These are phyloP conservation scores for Apiospora marii DNA, from an alignment of 2,329 filamentous ascomycete species.

Conservation along the genomic window DNA sequence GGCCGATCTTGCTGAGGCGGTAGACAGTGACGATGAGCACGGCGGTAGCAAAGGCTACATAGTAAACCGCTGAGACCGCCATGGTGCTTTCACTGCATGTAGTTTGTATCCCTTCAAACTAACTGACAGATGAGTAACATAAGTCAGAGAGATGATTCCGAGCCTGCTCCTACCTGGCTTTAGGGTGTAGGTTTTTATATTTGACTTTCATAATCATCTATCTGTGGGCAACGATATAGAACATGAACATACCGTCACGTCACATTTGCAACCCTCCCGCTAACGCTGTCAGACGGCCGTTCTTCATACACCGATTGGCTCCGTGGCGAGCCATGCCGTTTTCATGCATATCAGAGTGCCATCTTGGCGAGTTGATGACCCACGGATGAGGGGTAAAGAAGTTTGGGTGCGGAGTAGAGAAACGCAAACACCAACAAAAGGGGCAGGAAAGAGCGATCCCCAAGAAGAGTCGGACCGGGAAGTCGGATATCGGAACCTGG, in stretches of 20 bases:
- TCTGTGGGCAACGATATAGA: neutral
- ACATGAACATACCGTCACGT: too few relatives aligned
- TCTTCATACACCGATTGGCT: neutral
- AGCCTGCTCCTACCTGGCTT: too few relatives aligned
- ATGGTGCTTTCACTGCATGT: neutral
- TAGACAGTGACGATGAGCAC: neutral
- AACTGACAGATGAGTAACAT: too few relatives aligned
- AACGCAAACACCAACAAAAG: neutral
- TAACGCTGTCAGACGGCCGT: neutral
- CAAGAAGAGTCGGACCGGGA: neutral
- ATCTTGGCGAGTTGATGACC: too few relatives aligned
- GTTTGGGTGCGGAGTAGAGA: neutral
- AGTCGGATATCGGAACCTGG: neutral
- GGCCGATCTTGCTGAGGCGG: conserved; percentile 28
- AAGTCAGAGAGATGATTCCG: neutral
- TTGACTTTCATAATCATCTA: neutral
- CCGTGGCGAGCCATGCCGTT: neutral
- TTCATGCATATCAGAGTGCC: too few relatives aligned
- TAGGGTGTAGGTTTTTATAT: neutral
- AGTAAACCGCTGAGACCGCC: neutral
- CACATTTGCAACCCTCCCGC: too few relatives aligned
- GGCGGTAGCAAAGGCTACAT: neutral
- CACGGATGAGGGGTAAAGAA: neutral
- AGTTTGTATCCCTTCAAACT: too few relatives aligned
- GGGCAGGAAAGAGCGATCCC: neutral